Base-by-base conservation (phyloP, 176 grass and related monocot species). In the Thalia dealbata region DNA sequence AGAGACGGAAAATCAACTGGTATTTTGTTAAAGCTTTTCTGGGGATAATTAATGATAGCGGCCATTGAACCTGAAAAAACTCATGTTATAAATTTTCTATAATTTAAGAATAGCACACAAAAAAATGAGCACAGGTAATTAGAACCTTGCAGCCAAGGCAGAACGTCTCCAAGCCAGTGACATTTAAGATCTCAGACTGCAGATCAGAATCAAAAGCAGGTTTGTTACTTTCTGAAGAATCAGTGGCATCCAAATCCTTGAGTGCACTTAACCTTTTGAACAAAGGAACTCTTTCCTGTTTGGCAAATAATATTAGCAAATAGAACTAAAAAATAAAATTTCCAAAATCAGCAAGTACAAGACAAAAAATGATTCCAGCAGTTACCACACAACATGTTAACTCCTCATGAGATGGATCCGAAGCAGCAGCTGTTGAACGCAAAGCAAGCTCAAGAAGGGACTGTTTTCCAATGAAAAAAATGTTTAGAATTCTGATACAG, bases 21-120 rank as follows among this genome's bases (percentile, higher is more conserved):
- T 99, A 99, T 71, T 93, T 99, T 70, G 95, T 91, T 67, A 93
- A 86, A 87, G 90, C 87, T 61, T 99, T 99, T 70, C 87, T 86
- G 70, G 90, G 92, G 79, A 99, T 99, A 82, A 99, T 84, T 81
- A 99, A 90, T 77, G 87, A 99, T 61, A 99, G 80, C 30, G 90
- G 95, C 87, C 95, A 99, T 80, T 90, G 95, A 81, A 93, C 90
- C 87, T 99, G 78, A 71, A 99, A 77, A 56, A 72, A 74, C 48
- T n/a, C 43, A 50, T 41, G 27, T 28, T 21, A 71, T 38, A 38
- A 28, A 46, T 60, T 67, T 38, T 80, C 73, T 56, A 12, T 9
- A 61, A 50, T 38, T 38, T 25, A 22, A 43, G 43, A 77, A 68
- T 25, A 48, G 84, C 14, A 75, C 42, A 55, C 43, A 15, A 30